A percentile compares a stretch with the other conserved stretches of the same genome.
phyloP scores from a whole-genome alignment of 768 basidiomycete genomes.

The Psilocybe subaeruginosa region DNA sequence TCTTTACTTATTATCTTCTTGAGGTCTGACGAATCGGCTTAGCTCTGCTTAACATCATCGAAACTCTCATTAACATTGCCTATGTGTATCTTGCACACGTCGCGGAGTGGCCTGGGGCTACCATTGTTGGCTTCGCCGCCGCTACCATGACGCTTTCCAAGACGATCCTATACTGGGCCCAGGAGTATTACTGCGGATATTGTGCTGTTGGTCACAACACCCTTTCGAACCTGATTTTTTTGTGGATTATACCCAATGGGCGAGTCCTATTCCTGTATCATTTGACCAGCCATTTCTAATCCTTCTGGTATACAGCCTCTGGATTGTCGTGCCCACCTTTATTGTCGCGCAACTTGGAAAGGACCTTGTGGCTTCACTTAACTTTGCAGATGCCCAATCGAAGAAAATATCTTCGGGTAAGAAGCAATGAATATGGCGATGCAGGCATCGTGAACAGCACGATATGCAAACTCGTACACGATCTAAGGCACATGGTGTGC shows the following conservation, averaged over 20 bases:
- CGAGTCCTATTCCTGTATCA: slow-evolving; percentile 32
- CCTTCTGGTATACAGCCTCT: slow-evolving; percentile 49
- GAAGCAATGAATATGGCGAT: background rate
- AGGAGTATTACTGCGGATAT: slow-evolving; percentile 78
- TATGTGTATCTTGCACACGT: slow-evolving; percentile 81
- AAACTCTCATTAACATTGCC: slow-evolving; percentile 70
- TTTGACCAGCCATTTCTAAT: background rate
- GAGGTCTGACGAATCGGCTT: background rate
- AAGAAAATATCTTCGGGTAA: slow-evolving; percentile 16
- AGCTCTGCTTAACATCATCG: slow-evolving; percentile 83
- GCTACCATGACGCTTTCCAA: slow-evolving; percentile 84
- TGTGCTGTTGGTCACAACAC: slow-evolving; percentile 81
- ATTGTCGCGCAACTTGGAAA: slow-evolving; percentile 63
- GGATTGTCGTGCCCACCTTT: slow-evolving; percentile 73
- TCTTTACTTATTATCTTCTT: background rate
- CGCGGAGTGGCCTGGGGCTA: slow-evolving; percentile 61
- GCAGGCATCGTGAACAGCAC: too few relatives aligned
- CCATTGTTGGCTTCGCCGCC: slow-evolving; percentile 73
- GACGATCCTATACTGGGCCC: slow-evolving; percentile 79
- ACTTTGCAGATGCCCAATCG: slow-evolving; percentile 13
- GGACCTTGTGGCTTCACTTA: slow-evolving; percentile 57
- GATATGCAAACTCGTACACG: too few relatives aligned
- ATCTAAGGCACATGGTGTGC: too few relatives aligned
- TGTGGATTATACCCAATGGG: slow-evolving; percentile 84
- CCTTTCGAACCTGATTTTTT: slow-evolving; percentile 47